Conservation (phyloP, 805 yeast species). For the Naumovozyma baii region DNA sequence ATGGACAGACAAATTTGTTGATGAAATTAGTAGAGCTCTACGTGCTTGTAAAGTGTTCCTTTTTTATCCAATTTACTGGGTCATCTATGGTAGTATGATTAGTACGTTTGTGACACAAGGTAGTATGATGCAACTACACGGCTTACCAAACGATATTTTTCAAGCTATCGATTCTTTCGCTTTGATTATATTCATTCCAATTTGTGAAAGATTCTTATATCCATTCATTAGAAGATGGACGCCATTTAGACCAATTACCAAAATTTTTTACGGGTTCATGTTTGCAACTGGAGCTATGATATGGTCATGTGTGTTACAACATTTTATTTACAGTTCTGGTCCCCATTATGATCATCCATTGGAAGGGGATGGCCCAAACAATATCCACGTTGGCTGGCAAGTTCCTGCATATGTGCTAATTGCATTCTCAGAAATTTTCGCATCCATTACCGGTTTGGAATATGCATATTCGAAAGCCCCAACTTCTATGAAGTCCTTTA, state of each 20-base stretch:
- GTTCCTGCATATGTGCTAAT: constrained; percentile 56
- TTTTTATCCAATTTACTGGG: constrained; percentile 67
- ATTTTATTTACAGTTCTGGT: constrained; percentile 55
- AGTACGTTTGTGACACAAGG: constrained; percentile 69
- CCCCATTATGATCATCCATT: constrained; percentile 64
- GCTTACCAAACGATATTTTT: constrained; percentile 72
- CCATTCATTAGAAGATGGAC: constrained; percentile 41
- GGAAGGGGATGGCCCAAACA: constrained; percentile 27
- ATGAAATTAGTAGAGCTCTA: constrained; percentile 56
- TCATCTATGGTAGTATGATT: constrained; percentile 63
- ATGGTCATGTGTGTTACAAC: constrained; percentile 68
- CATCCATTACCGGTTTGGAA: constrained; percentile 73
- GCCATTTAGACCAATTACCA: constrained; percentile 60
- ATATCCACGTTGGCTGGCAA: constrained; percentile 61
- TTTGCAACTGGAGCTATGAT: constrained; percentile 58
- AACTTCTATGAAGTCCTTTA: constrained; percentile 36
- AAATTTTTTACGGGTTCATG: constrained; percentile 62
- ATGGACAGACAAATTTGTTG: constrained; percentile 67
- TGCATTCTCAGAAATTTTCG: constrained; percentile 69
- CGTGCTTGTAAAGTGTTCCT: constrained; percentile 65
- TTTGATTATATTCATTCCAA: constrained; percentile 67
- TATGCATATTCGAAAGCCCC: constrained; percentile 83
- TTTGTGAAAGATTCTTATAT: constrained; percentile 51
- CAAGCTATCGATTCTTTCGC: constrained; percentile 69
- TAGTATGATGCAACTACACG: constrained; percentile 62